Conservation (phyloP, 192 early-diverging fungal genomes). For the Coemansia sp. region DNA sequence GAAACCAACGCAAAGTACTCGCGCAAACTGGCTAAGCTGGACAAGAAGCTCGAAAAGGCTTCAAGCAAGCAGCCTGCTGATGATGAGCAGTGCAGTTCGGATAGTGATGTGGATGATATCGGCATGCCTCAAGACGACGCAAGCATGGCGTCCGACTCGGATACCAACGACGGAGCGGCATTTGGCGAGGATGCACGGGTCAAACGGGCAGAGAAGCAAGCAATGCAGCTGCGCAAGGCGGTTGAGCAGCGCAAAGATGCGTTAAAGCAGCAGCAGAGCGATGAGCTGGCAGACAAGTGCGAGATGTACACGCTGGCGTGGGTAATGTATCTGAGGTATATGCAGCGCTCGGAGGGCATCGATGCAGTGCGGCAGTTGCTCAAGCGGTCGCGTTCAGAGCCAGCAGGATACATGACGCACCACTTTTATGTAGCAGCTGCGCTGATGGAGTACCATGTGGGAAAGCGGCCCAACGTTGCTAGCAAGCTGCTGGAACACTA, state of each 20-base stretch:
- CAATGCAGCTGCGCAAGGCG: conserved; percentile 36
- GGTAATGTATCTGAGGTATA: conserved; percentile 86
- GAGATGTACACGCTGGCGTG: conserved; percentile 67
- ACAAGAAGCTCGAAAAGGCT: conserved; percentile 31
- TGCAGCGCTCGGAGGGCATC: conserved; percentile 75
- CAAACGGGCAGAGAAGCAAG: conserved; percentile 25
- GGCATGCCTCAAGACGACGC: conserved; percentile 45
- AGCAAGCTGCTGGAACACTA: conserved; percentile 90
- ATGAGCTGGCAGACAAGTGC: conserved; percentile 40
- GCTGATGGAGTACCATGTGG: conserved; percentile 89
- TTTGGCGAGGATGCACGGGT: conserved; percentile 2
- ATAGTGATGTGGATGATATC: conserved; percentile 34
- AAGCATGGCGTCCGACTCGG: conserved; percentile 19
- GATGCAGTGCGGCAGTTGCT: conserved; percentile 73
- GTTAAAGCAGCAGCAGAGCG: conserved; percentile 39
- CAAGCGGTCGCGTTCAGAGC: conserved; percentile 63
- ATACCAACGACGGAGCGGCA: conserved; percentile 44
- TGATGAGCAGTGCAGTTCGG: conserved; percentile 16
- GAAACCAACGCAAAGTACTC: conserved; percentile 16
- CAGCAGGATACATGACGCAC: conserved; percentile 69
- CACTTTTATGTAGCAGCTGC: conserved; percentile 90
- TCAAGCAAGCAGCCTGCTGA: neutral
- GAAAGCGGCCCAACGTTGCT: conserved; percentile 78
- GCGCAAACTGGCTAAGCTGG: conserved; percentile 22
- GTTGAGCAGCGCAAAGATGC: conserved; percentile 41